A percentile compares a stretch with the other conserved stretches of the same genome.
Conservation (phyloP, 352 stramenopile genomes). For the Lagenidium sp. region DNA sequence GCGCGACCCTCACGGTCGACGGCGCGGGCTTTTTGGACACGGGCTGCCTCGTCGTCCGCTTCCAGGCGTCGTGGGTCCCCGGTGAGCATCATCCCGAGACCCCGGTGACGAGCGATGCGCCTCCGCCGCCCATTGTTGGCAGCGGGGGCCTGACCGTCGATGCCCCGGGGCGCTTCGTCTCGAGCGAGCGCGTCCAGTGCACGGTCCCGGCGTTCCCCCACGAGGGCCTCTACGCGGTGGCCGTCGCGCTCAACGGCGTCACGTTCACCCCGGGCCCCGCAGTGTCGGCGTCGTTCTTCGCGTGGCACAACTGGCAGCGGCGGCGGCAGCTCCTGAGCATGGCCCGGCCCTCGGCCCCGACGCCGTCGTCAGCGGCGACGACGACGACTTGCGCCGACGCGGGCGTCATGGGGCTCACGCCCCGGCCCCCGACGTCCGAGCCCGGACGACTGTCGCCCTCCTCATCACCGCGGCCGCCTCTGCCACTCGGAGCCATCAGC, state of each 20-base stretch:
- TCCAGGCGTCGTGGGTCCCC: conserved; percentile 30
- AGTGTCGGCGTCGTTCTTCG: conserved; percentile 46
- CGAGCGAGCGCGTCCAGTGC: conserved; percentile 29
- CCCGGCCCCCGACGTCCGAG: too few relatives aligned
- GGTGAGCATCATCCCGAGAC: conserved; percentile 4
- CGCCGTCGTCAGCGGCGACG: neutral
- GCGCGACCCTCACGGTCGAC: conserved; percentile 46
- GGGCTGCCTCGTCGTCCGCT: conserved; percentile 43
- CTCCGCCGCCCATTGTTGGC: neutral
- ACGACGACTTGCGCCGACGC: neutral
- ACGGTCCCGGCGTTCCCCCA: conserved; percentile 37
- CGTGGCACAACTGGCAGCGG: conserved; percentile 83
- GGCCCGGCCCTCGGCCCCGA: neutral
- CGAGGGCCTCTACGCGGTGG: conserved; percentile 59
- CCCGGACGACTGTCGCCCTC: too few relatives aligned
- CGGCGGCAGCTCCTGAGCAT: conserved; percentile 33
- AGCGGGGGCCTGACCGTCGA: conserved; percentile 8
- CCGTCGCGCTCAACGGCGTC: conserved; percentile 52
- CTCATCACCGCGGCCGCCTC: too few relatives aligned
- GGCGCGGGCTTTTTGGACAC: conserved; percentile 60
- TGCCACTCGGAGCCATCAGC: neutral
- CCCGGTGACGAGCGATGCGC: conserved; percentile 6
- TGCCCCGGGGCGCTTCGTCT: conserved; percentile 25
- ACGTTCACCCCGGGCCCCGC: conserved; percentile 51
- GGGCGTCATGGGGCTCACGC: too few relatives aligned